phyloP scores from a whole-genome alignment of 139 green algal genomes.

The Auxenochlorella pyrenoidosa region DNA sequence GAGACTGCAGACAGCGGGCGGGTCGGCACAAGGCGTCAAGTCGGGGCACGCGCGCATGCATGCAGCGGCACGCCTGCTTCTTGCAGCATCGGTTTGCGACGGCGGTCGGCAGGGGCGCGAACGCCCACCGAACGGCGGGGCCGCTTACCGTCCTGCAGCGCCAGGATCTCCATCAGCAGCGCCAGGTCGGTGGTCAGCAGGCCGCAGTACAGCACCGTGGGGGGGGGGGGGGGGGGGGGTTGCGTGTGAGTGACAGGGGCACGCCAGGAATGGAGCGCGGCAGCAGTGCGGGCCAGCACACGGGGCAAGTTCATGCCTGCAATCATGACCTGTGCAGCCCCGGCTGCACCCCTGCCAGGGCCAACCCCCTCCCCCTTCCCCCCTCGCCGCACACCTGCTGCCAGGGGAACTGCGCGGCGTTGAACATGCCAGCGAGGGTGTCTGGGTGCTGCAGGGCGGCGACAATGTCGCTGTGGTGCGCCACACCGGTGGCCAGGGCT shows the following conservation, averaged over 20 bases:
- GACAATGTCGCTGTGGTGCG: constrained; percentile 26
- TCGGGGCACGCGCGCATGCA: too few species aligned
- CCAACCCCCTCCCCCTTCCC: too few species aligned
- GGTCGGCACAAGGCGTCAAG: too few species aligned
- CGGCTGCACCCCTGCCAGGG: too few species aligned
- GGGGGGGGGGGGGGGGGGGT: not conserved
- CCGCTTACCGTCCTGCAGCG: constrained; percentile 73
- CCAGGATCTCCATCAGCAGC: constrained; percentile 76
- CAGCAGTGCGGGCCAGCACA: too few species aligned
- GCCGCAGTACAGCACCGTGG: constrained; percentile 63
- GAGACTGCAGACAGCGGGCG: too few species aligned
- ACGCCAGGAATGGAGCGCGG: not conserved
- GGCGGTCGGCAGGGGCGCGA: too few species aligned
- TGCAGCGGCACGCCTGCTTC: too few species aligned
- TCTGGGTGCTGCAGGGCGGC: constrained; percentile 20
- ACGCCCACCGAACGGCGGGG: too few species aligned
- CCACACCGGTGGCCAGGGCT: constrained; percentile 2
- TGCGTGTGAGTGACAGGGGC: not conserved
- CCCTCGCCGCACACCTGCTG: constrained; percentile 30
- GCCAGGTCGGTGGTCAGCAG: constrained; percentile 74
- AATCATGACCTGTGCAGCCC: too few species aligned
- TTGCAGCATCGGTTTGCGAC: too few species aligned
- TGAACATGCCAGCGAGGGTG: not conserved
- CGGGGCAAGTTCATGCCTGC: too few species aligned
- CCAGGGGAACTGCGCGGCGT: constrained; percentile 42